phyloP scores from a whole-genome alignment of 108 stramenopile genomes.

The Cyclotella atomus region DNA sequence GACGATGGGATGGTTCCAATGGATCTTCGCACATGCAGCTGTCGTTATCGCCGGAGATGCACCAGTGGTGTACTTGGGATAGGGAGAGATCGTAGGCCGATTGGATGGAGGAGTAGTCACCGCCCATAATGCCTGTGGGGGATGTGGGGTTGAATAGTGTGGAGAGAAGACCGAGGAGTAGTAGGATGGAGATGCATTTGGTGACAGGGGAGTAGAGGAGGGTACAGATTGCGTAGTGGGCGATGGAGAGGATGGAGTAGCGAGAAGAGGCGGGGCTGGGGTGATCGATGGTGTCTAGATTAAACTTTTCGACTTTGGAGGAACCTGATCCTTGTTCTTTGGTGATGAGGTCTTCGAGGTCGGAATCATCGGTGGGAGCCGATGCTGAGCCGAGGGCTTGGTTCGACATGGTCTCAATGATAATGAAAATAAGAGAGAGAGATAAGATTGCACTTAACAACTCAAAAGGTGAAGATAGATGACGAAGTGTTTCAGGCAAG shows the following conservation, averaged over 20 bases:
- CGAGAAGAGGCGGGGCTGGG: background rate
- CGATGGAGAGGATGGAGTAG: constrained; percentile 11
- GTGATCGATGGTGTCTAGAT: background rate
- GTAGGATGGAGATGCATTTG: constrained; percentile 19
- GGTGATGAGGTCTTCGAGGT: constrained; percentile 41
- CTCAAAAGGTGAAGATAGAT: too few relatives aligned
- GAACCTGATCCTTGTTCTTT: constrained; percentile 13
- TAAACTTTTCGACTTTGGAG: constrained; percentile 10
- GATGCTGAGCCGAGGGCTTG: constrained; percentile 3
- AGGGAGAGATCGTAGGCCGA: constrained; percentile 69
- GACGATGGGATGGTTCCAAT: constrained; percentile 50
- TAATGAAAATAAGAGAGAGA: background rate
- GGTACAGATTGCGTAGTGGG: constrained; percentile 8
- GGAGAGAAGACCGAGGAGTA: constrained; percentile 17
- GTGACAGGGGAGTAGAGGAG: constrained; percentile 21
- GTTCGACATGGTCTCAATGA: background rate
- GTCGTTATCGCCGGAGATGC: constrained; percentile 65
- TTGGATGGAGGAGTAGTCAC: constrained; percentile 62
- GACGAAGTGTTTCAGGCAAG: too few relatives aligned
- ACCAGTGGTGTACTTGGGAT: constrained; percentile 79
- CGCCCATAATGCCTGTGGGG: constrained; percentile 54
- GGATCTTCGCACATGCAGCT: constrained; percentile 83
- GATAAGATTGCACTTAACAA: too few relatives aligned
- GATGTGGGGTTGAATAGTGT: constrained; percentile 60
- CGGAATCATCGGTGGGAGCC: constrained; percentile 38